phyloP scores from a whole-genome alignment of 2,329 filamentous ascomycete genomes.

The Colletotrichum scovillei region DNA sequence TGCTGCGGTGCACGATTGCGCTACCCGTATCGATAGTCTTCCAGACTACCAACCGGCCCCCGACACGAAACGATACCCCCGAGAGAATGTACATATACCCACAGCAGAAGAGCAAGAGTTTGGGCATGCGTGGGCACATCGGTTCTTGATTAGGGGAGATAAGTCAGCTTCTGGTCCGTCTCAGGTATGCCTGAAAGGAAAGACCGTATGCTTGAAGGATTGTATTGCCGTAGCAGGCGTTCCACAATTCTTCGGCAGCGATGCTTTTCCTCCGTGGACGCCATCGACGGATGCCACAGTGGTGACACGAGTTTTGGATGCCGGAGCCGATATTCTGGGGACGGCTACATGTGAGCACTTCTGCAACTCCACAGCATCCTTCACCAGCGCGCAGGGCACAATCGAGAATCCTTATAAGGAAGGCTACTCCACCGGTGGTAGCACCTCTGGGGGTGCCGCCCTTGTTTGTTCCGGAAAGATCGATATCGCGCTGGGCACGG shows the following conservation, averaged over 20 bases:
- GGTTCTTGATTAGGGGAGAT: conserved; percentile 53
- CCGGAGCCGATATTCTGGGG: conserved; percentile 61
- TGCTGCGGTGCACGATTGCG: conserved; percentile 63
- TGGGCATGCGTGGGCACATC: conserved; percentile 63
- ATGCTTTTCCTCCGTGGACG: conserved; percentile 61
- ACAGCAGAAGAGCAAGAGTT: conserved; percentile 53
- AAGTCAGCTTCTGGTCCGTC: conserved; percentile 5
- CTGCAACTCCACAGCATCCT: conserved; percentile 60
- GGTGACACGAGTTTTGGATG: conserved; percentile 60
- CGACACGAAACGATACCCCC: conserved; percentile 55
- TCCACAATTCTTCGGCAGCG: conserved; percentile 63
- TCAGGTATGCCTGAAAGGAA: conserved; percentile 48
- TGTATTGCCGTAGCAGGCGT: conserved; percentile 65
- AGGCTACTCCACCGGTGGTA: conserved; percentile 62
- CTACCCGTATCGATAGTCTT: conserved; percentile 54
- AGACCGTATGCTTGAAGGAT: conserved; percentile 64
- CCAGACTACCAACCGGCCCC: conserved; percentile 59
- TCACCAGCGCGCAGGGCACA: conserved; percentile 57
- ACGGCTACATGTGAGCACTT: conserved; percentile 66
- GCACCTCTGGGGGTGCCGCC: conserved; percentile 58
- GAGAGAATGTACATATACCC: conserved; percentile 55
- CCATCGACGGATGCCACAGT: conserved; percentile 65
- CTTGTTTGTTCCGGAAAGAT: conserved; percentile 56
- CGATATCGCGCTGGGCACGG: conserved; percentile 59
- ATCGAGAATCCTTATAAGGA: conserved; percentile 57